A percentile compares a stretch with the other conserved stretches of the same genome.
Conservation (phyloP, 2,329 filamentous ascomycete genomes). For the Diaporthe citri region DNA sequence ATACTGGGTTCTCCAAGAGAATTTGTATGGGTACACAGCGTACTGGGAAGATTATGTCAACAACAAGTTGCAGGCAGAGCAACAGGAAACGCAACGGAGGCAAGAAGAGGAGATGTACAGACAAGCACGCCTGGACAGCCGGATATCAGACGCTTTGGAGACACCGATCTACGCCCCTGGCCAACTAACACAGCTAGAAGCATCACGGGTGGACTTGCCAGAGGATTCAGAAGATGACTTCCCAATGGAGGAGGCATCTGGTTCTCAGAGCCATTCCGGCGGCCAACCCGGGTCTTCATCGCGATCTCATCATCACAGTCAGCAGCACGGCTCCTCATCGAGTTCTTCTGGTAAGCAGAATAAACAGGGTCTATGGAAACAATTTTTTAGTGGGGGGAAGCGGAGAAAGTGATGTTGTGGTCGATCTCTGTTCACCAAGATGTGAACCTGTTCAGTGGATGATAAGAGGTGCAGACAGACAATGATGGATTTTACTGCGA, state of each 20-base stretch:
- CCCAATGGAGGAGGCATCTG: neutral
- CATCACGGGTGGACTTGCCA: neutral
- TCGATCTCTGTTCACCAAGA: neutral
- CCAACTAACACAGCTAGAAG: neutral
- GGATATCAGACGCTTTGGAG: neutral
- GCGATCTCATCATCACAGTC: neutral
- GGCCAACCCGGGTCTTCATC: neutral
- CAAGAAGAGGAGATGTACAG: neutral
- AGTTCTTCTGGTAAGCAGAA: neutral
- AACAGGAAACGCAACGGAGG: neutral
- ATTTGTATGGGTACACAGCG: neutral
- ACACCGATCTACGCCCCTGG: neutral
- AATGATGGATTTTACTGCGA: neutral
- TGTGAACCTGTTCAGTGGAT: neutral
- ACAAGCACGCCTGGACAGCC: neutral
- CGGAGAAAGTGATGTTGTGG: neutral
- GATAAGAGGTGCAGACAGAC: too few relatives aligned
- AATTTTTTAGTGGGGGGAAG: neutral
- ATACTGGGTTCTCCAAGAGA: neutral
- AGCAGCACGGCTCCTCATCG: neutral
- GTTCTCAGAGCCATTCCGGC: neutral
- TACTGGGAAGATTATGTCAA: neutral
- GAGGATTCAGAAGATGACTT: too few relatives aligned
- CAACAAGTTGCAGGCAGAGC: neutral
- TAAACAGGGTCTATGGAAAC: accelerated